Conservation (phyloP, 2,329 filamentous ascomycete genomes). For the Cladorrhinum sp. region DNA sequence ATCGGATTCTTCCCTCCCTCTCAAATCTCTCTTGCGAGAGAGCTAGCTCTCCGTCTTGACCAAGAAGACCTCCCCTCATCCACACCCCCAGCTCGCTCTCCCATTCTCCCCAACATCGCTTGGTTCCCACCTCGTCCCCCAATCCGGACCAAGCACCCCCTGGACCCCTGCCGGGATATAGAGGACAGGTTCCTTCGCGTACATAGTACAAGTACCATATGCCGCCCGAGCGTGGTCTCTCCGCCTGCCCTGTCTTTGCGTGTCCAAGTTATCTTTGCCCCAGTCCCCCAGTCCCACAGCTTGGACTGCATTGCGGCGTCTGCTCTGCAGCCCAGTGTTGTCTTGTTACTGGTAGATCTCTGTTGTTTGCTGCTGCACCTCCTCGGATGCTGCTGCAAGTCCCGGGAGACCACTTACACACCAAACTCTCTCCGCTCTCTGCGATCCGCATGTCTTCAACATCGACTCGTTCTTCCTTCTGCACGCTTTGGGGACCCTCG, state of each 20-base stretch:
- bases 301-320: constrained; percentile 33
- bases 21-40: constrained; percentile 2
- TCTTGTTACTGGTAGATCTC: constrained; percentile 26
- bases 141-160: constrained; percentile 29
- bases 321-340: constrained; percentile 30
- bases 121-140: constrained; percentile 15
- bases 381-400: constrained; percentile 21
- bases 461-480: constrained; percentile 15
- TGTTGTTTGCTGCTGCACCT: constrained; percentile 25
- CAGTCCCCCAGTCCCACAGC: constrained; percentile 21
- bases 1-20: background rate
- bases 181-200: constrained; percentile 34
- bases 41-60: constrained; percentile 30
- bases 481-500: constrained; percentile 16
- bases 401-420: constrained; percentile 14
- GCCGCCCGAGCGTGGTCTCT: constrained; percentile 30
- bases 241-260: constrained; percentile 25
- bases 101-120: constrained; percentile 11
- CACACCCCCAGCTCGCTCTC: constrained; percentile 18
- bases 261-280: constrained; percentile 30
- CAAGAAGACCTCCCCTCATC: constrained; percentile 31
- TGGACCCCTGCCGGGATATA: constrained; percentile 39
- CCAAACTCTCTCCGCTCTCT: background rate
- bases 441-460: constrained; percentile 12
- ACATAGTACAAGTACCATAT: constrained; percentile 34